Conservation (phyloP, 2,329 filamentous ascomycete genomes). For the Shiraia sp. region DNA sequence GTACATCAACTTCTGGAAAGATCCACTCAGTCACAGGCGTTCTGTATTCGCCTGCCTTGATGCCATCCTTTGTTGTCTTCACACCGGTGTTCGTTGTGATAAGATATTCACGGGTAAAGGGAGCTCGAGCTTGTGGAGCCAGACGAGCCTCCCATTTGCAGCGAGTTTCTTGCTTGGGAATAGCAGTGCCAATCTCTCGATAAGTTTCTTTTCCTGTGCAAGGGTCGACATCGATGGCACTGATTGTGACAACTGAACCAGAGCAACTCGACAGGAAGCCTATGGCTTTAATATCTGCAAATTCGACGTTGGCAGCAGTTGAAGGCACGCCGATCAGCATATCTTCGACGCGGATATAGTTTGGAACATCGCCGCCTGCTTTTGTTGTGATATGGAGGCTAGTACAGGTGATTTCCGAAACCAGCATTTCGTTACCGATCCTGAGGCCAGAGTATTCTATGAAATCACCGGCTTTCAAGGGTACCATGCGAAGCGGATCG, state of each 20-base stretch:
- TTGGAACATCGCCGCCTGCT: slow-evolving; percentile 36
- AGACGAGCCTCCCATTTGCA: slow-evolving; percentile 49
- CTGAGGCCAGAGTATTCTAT: slow-evolving; percentile 47
- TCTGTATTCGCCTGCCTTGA: slow-evolving; percentile 49
- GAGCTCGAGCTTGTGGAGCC: slow-evolving; percentile 23
- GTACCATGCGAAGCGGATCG: slow-evolving; percentile 47
- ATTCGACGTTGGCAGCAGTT: slow-evolving; percentile 38
- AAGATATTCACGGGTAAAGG: slow-evolving; percentile 49
- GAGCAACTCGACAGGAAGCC: slow-evolving; percentile 46
- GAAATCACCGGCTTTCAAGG: slow-evolving; percentile 47
- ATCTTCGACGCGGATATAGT: slow-evolving; percentile 50
- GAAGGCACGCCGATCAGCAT: slow-evolving; percentile 48
- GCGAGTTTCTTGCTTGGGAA: slow-evolving; percentile 36
- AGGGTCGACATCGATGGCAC: slow-evolving; percentile 48
- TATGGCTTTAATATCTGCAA: slow-evolving; percentile 41
- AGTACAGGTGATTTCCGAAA: slow-evolving; percentile 42
- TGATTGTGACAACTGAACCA: slow-evolving; percentile 39
- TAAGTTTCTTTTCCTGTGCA: slow-evolving; percentile 48
- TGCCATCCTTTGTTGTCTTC: slow-evolving; percentile 44
- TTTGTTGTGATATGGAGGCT: slow-evolving; percentile 48
- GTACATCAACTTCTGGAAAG: slow-evolving; percentile 47
- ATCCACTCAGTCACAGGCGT: slow-evolving; percentile 51
- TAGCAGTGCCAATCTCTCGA: slow-evolving; percentile 41
- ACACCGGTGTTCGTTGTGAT: slow-evolving; percentile 41
- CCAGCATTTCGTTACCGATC: slow-evolving; percentile 37